Conservation (phyloP, 2,329 filamentous ascomycete genomes). For the Aspergillus jensenii region DNA sequence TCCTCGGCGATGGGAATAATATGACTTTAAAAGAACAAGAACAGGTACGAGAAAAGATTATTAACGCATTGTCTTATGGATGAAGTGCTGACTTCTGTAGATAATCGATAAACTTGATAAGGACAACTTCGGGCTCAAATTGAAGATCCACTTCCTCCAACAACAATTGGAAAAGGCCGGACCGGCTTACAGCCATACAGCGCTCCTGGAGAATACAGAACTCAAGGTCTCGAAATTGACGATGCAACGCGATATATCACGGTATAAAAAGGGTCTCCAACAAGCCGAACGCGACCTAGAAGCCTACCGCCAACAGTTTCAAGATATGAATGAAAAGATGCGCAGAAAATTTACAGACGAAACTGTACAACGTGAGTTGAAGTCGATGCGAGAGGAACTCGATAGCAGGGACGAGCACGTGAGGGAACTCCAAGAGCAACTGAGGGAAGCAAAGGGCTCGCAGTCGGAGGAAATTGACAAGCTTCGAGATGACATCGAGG, state of each 20-base stretch:
- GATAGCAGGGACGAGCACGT: conserved; percentile 48
- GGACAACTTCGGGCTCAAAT: conserved; percentile 94
- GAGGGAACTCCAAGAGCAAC: conserved; percentile 47
- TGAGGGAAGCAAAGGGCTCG: conserved; percentile 58
- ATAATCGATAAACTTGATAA: conserved; percentile 94
- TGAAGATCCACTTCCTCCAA: conserved; percentile 96
- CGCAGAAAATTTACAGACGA: conserved; percentile 74
- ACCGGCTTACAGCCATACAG: conserved; percentile 83
- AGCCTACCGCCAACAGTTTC: conserved; percentile 75
- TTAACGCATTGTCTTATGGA: background rate
- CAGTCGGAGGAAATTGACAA: conserved; percentile 61
- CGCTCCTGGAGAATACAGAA: conserved; percentile 91
- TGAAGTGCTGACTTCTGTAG: conserved; percentile 33
- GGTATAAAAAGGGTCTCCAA: conserved; percentile 80
- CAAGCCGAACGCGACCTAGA: conserved; percentile 85
- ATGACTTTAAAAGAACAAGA: conserved; percentile 93
- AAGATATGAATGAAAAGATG: conserved; percentile 78
- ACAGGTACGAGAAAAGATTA: conserved; percentile 55
- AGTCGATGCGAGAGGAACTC: conserved; percentile 50
- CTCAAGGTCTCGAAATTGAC: conserved; percentile 91
- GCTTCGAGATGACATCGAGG: conserved; percentile 70
- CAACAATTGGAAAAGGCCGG: conserved; percentile 84
- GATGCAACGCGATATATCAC: conserved; percentile 81
- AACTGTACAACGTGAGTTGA: conserved; percentile 63
- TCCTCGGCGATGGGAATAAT: conserved; percentile 76